A percentile compares a stretch with the other conserved stretches of the same genome.
Evolutionary conservation across 768 basidiomycete species (phyloP).

Genomic region (Pleurotus citrinopileatus): DNA sequence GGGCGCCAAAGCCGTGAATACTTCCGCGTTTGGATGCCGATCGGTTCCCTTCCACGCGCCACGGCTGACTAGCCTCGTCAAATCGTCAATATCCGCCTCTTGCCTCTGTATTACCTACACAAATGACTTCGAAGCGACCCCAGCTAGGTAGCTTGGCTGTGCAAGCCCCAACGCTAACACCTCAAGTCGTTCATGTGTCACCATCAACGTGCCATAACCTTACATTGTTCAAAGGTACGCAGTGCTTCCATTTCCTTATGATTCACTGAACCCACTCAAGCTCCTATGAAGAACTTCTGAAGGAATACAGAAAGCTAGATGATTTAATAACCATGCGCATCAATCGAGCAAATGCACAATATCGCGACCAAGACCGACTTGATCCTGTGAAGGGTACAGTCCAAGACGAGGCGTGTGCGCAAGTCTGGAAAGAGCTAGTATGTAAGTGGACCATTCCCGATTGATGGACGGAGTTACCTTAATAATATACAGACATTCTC

Average conservation of each 20-base stretch:
- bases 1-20: neutral
- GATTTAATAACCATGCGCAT: constrained; percentile 78
- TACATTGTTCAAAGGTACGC: constrained; percentile 71
- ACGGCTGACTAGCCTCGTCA: too few relatives aligned
- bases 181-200: constrained; percentile 72
- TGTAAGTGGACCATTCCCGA: constrained; percentile 43
- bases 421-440: constrained; percentile 76
- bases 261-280: neutral
- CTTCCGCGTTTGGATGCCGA: neutral
- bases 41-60: too few relatives aligned
- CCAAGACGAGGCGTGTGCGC: constrained; percentile 73
- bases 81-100: neutral
- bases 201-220: constrained; percentile 71
- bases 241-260: neutral
- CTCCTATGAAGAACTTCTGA: constrained; percentile 60
- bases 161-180: constrained; percentile 56
- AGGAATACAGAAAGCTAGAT: constrained; percentile 78
- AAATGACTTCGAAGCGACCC: constrained; percentile 44
- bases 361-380: constrained; percentile 67
- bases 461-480: constrained; percentile 17
- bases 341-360: constrained; percentile 74
- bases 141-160: constrained; percentile 66
- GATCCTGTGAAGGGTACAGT: constrained; percentile 44
- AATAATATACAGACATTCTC: constrained; percentile 12
- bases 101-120: neutral